These are phyloP conservation scores for Lepidium africanum DNA, from an alignment of 345 rosid species.

Conservation along the genomic window DNA sequence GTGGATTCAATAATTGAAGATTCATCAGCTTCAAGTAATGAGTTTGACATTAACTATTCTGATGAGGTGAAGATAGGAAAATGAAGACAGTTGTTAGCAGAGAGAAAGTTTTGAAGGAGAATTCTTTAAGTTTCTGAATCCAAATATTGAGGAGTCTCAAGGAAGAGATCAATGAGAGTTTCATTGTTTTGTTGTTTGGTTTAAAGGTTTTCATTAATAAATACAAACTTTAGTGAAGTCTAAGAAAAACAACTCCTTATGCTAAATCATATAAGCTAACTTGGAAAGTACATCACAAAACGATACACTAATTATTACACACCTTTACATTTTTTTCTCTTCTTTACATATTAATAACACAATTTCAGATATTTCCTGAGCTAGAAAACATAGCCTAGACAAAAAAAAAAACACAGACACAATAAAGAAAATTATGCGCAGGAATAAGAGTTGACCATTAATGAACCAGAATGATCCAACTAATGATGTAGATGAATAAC, in stretches of 20 bases:
- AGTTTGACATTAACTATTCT: not conserved
- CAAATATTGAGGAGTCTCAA: constrained; percentile 8
- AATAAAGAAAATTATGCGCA: not conserved
- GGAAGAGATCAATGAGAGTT: not conserved
- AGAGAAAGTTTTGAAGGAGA: not conserved
- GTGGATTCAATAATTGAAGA: not conserved
- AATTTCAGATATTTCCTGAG: not conserved
- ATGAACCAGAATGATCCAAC: constrained; percentile 9
- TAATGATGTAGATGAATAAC: constrained; percentile 10
- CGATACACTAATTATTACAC: not conserved
- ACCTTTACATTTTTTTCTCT: not conserved
- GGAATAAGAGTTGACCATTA: not conserved
- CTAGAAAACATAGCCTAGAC: not conserved
- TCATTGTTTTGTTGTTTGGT: no score
- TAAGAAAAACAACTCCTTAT: no score
- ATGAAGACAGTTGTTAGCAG: not conserved
- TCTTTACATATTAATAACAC: not conserved
- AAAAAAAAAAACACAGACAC: not conserved
- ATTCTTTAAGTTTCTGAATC: not conserved
- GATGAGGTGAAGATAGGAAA: not conserved
- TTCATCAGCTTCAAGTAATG: not conserved
- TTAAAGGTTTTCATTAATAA: no score
- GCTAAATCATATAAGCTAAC: not conserved
- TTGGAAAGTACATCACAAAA: not conserved
- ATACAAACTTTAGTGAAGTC: no score